These are phyloP conservation scores for Schizonepeta tenuifolia DNA, from an alignment of 257 asterid species.

Conservation along the genomic window DNA sequence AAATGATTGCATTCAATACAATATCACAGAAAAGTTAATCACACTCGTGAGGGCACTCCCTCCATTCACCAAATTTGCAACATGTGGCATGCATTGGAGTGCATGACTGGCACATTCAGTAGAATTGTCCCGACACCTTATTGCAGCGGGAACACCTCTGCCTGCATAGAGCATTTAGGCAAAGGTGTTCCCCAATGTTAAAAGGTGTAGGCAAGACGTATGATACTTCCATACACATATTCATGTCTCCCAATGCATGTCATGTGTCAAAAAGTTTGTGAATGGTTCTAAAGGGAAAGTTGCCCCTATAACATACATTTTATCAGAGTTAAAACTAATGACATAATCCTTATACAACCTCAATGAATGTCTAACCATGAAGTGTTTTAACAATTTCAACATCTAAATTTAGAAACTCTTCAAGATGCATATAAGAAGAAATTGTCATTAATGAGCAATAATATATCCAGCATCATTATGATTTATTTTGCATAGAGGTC, in stretches of 20 bases:
- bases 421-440: not conserved
- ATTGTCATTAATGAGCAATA: slow-evolving; percentile 13
- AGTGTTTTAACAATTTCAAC: not conserved
- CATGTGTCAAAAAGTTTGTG: not conserved
- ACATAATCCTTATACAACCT: slow-evolving; percentile 7
- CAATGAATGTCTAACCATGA: not conserved
- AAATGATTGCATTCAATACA: not conserved
- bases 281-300: not conserved
- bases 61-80: not conserved
- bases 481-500: not conserved
- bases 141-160: not conserved
- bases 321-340: not conserved
- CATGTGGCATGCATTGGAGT: not conserved
- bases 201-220: not conserved
- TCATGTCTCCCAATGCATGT: not conserved
- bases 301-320: not conserved
- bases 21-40: not conserved
- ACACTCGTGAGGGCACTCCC: not conserved
- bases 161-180: not conserved
- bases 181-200: not conserved
- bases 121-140: not conserved
- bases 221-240: not conserved
- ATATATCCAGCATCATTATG: not conserved
- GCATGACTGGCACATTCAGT: not conserved
- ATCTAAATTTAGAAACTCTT: not conserved